Base-by-base conservation (phyloP, 441 rosid species). In the Gossypium davidsonii region DNA sequence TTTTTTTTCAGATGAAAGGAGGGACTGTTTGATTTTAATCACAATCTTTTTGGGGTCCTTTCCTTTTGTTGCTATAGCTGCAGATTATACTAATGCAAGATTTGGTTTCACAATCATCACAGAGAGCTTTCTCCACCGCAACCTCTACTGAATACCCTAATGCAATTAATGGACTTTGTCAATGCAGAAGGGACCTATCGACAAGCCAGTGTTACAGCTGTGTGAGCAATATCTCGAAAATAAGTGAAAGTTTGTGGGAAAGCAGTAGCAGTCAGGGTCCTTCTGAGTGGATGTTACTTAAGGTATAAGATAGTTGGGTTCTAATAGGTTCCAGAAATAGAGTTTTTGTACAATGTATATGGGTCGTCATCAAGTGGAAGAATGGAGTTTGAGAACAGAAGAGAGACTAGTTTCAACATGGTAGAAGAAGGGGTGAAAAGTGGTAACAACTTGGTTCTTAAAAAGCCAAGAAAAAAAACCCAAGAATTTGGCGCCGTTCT, bases 171-270 rank as follows among this genome's bases (percentile, higher is more conserved):
- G 97, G 96, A 2, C 85, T 87, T 31, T 90, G 79, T 60, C 98
- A 91, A 84, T 93, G 98, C 86, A 85, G 95, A 44, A 94, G 96
- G 1, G 98, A 93, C 79, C 92, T 91, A 71, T 69, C 87, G 21
- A 51, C 76, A 5, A 1, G 83, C 64, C 72, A 87, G 48, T 91
- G 98, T 75, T 75, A 59, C 73, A 78, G 79, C 14, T 91, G 98
- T 74, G 88, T 93, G 0, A 64, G 83, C 71, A 83, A 79, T 76
- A 81, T 81, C 42, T 84, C 89, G 0, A 79, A 81, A 51, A 75
- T 85, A 75, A 79, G 84, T 0, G 73, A 90, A 81, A 63, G 84
- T 89, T 46, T 93, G 98, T 71, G 85, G 91, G 12, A 78, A 79
- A 1, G 77, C 76, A 26, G 71, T 88, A 3, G 92, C 93, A 2